phyloP scores from a whole-genome alignment of 208 protist genomes.

The Zelonia costaricensis region DNA sequence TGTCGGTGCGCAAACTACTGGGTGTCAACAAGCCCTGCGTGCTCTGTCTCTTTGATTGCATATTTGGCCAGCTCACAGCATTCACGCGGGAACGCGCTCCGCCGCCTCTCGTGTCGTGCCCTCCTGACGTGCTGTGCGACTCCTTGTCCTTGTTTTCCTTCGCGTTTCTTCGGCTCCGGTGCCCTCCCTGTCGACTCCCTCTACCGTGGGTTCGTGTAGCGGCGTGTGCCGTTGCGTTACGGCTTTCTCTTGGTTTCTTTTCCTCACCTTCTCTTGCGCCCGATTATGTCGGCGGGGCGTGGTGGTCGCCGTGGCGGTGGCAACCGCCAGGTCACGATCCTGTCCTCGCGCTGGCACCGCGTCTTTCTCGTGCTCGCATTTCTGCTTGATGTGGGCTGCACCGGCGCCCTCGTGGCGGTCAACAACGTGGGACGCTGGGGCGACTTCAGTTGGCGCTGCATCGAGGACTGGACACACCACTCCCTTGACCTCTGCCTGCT shows the following conservation, averaged over 20 bases:
- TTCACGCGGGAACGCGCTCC: no score
- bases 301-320: conserved; percentile 15
- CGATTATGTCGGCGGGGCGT: conserved; percentile 20
- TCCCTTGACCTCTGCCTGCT: conserved; percentile 27
- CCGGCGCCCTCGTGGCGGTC: conserved; percentile 8
- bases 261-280: neutral
- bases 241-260: neutral
- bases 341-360: conserved; percentile 13
- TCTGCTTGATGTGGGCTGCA: conserved; percentile 23
- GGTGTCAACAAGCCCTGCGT: no score
- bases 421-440: conserved; percentile 11
- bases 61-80: no score
- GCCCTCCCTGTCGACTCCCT: no score
- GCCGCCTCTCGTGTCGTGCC: no score
- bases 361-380: conserved; percentile 27
- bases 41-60: no score
- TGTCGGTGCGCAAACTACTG: no score
- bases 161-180: no score
- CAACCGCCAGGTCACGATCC: conserved; percentile 23
- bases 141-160: no score
- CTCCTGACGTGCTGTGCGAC: no score
- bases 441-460: conserved; percentile 15
- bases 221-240: neutral
- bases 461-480: conserved; percentile 22
- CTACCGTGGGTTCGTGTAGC: neutral